These are phyloP conservation scores for Thelonectria rubi DNA, from an alignment of 2,329 filamentous ascomycete species.

Conservation along the genomic window DNA sequence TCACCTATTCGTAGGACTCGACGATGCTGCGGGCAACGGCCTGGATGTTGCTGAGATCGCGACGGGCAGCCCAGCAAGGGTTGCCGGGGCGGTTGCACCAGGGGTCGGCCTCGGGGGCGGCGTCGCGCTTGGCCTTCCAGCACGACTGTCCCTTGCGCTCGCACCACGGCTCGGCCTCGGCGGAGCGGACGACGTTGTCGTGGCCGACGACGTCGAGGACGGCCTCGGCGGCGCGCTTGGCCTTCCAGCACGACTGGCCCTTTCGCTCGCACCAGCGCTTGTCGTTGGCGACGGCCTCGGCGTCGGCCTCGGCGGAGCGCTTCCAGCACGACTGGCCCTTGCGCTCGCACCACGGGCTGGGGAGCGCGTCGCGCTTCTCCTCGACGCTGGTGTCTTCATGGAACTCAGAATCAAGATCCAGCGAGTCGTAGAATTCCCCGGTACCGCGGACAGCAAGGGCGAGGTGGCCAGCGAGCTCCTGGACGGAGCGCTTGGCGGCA, in stretches of 20 bases:
- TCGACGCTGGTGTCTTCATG: constrained; percentile 27
- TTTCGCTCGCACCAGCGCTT: constrained; percentile 42
- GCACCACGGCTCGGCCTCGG: constrained; percentile 43
- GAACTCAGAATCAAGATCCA: constrained; percentile 43
- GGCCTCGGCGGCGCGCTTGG: constrained; percentile 44
- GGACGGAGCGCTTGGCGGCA: constrained; percentile 50
- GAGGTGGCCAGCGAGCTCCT: constrained; percentile 51
- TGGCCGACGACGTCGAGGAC: constrained; percentile 40
- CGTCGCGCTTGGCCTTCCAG: constrained; percentile 49
- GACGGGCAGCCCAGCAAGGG: constrained; percentile 52
- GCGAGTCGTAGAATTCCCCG: constrained; percentile 44
- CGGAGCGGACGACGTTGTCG: constrained; percentile 37
- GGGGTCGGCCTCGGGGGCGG: constrained; percentile 28
- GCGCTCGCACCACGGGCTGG: constrained; percentile 47
- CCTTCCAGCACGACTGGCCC: constrained; percentile 52
- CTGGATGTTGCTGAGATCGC: constrained; percentile 43
- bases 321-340: constrained; percentile 55
- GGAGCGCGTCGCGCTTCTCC: constrained; percentile 37
- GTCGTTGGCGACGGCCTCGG: constrained; percentile 44
- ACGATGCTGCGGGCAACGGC: constrained; percentile 42
- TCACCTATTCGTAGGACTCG: constrained; percentile 36
- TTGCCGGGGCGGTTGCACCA: constrained; percentile 44
- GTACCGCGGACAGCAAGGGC: constrained; percentile 46
- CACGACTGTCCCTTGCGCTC: constrained; percentile 45
- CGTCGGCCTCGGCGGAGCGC: constrained; percentile 47